Evolutionary conservation across 257 asterid species (phyloP).

Genomic region (Solanum lycopersicoides): DNA sequence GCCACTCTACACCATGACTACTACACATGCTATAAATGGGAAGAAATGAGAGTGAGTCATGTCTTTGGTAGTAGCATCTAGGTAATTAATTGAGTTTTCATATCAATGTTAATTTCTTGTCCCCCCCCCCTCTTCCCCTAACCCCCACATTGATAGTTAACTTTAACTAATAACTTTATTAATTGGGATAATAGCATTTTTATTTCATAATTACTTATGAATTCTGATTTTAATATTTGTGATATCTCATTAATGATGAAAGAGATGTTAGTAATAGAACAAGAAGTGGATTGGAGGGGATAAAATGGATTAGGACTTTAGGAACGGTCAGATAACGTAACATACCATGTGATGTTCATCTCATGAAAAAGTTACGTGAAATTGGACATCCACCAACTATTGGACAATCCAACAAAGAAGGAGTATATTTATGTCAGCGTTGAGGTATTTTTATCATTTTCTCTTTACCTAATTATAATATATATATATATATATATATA

Average conservation of each 20-base stretch:
- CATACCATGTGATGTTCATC: not conserved
- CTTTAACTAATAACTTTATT: not conserved
- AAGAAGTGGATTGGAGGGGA: not conserved
- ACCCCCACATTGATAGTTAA: not conserved
- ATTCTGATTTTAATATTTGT: not conserved
- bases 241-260: not conserved
- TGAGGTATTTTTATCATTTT: not conserved
- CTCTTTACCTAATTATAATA: not conserved
- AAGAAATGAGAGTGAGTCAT: conserved; percentile 25
- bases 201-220: not conserved
- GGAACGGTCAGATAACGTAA: too few species aligned
- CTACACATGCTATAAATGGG: conserved; percentile 41
- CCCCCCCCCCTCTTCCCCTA: too few species aligned
- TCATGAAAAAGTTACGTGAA: not conserved
- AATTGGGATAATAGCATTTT: not conserved
- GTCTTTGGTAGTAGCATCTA: conserved; percentile 1
- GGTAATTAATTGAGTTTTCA: not conserved
- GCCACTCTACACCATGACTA: conserved; percentile 30
- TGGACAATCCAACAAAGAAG: not conserved
- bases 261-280: not conserved
- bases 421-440: not conserved
- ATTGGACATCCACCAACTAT: not conserved
- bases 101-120: not conserved
- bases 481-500: not conserved
- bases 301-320: not conserved